phyloP scores from a whole-genome alignment of 75 land plant genomes.

The Picea glauca region DNA sequence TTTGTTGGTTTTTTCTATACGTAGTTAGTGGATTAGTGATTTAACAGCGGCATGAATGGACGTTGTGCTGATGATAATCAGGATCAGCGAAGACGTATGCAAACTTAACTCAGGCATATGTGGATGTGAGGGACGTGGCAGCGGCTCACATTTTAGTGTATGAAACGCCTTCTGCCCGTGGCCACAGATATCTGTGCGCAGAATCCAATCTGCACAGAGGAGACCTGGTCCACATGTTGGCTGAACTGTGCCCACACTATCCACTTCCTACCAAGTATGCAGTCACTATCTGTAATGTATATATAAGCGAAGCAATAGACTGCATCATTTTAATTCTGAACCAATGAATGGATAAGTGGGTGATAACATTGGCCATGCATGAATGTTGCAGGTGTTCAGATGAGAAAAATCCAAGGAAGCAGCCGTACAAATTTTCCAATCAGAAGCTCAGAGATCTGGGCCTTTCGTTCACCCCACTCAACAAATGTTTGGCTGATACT shows the following conservation, averaged over 20 bases:
- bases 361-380: no score
- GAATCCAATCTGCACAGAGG: slow-evolving; percentile 21
- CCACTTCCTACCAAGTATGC: slow-evolving; percentile 26
- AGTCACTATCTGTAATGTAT: no score
- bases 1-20: background rate
- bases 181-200: slow-evolving; percentile 43
- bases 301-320: no score
- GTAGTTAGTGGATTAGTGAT: background rate
- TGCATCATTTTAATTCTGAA: no score
- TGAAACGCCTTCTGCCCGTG: slow-evolving; percentile 60
- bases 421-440: slow-evolving; percentile 59
- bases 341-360: background rate
- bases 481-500: slow-evolving; percentile 52
- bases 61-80: no score
- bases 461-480: slow-evolving; percentile 50
- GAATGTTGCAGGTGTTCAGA: slow-evolving; percentile 64
- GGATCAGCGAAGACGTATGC: slow-evolving; percentile 32
- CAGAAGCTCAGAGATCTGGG: slow-evolving; percentile 58
- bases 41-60: background rate
- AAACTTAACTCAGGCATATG: slow-evolving; percentile 26
- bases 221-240: slow-evolving; percentile 18
- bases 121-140: slow-evolving; percentile 58
- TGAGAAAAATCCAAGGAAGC: slow-evolving; percentile 48
- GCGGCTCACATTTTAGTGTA: slow-evolving; percentile 64
- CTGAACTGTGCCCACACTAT: slow-evolving; percentile 24